Conservation (phyloP, 1,284 basidiomycete genomes). For the Heliocybe sulcata region DNA sequence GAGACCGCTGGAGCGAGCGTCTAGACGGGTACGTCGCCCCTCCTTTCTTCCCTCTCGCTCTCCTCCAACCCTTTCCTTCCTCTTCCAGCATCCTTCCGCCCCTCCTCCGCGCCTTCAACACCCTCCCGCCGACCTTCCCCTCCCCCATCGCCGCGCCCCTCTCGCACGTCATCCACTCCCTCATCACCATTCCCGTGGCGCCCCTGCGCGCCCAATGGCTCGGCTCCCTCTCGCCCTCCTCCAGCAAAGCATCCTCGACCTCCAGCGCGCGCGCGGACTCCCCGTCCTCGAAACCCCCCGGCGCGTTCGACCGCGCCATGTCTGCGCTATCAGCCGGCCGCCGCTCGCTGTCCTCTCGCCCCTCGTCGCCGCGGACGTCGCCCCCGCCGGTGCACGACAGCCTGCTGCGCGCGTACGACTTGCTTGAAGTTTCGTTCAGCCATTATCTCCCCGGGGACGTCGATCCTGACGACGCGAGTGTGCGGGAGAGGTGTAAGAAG, state of each 20-base stretch:
- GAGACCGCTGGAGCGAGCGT: constrained; percentile 63
- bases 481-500: constrained; percentile 41
- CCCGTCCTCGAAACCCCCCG: constrained; percentile 26
- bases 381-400: constrained; percentile 36
- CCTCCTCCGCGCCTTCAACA: constrained; percentile 54
- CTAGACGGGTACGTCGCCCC: constrained; percentile 49
- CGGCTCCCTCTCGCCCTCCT: constrained; percentile 18
- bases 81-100: constrained; percentile 48
- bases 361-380: constrained; percentile 35
- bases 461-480: constrained; percentile 54
- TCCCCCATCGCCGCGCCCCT: constrained; percentile 60
- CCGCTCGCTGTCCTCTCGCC: constrained; percentile 44
- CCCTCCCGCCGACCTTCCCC: constrained; percentile 49
- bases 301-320: constrained; percentile 57
- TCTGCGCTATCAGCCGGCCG: constrained; percentile 50
- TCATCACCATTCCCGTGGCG: constrained; percentile 65
- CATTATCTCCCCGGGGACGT: constrained; percentile 60
- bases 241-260: constrained; percentile 20
- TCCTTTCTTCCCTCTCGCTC: not conserved
- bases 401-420: constrained; percentile 53
- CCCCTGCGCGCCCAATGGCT: constrained; percentile 49
- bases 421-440: constrained; percentile 54
- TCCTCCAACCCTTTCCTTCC: not conserved
- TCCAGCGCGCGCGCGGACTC: constrained; percentile 28
- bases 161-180: constrained; percentile 66